These are phyloP conservation scores for Pichia nakasei DNA, from an alignment of 805 yeast genomes.

Conservation along the genomic window DNA sequence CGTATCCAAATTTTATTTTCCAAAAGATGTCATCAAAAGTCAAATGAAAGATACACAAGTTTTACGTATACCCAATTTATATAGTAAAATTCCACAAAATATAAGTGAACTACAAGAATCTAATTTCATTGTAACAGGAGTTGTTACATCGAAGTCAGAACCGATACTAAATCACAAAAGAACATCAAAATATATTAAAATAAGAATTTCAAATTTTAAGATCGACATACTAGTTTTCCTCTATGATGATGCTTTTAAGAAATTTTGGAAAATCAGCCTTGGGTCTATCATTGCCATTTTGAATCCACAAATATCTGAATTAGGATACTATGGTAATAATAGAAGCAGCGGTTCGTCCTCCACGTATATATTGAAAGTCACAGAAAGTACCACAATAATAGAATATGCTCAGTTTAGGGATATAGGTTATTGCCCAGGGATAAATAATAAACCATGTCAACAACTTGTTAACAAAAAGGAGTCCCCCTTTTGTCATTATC, in stretches of 20 bases:
- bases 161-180: conserved; percentile 36
- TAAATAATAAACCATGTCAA: conserved; percentile 46
- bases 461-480: conserved; percentile 49
- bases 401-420: conserved; percentile 69
- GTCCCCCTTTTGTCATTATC: conserved; percentile 60
- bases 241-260: conserved; percentile 58
- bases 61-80: conserved; percentile 47
- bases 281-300: conserved; percentile 71
- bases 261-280: conserved; percentile 60
- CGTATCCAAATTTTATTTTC: conserved; percentile 40
- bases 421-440: conserved; percentile 56
- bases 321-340: conserved; percentile 5
- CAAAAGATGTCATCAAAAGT: conserved; percentile 25
- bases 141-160: conserved; percentile 49
- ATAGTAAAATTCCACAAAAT: conserved; percentile 66
- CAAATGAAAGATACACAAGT: conserved; percentile 43
- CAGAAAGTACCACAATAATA: conserved; percentile 42
- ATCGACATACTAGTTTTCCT: conserved; percentile 47
- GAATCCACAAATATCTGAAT: conserved; percentile 57
- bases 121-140: conserved; percentile 77
- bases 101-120: conserved; percentile 60
- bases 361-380: conserved; percentile 47
- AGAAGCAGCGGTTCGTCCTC: conserved; percentile 1
- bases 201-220: conserved; percentile 62
- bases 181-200: conserved; percentile 44